A percentile compares a stretch with the other conserved stretches of the same genome.
These are phyloP conservation scores for Pseudodiploospora longispora DNA, from an alignment of 2,329 filamentous ascomycete species.

Conservation along the genomic window DNA sequence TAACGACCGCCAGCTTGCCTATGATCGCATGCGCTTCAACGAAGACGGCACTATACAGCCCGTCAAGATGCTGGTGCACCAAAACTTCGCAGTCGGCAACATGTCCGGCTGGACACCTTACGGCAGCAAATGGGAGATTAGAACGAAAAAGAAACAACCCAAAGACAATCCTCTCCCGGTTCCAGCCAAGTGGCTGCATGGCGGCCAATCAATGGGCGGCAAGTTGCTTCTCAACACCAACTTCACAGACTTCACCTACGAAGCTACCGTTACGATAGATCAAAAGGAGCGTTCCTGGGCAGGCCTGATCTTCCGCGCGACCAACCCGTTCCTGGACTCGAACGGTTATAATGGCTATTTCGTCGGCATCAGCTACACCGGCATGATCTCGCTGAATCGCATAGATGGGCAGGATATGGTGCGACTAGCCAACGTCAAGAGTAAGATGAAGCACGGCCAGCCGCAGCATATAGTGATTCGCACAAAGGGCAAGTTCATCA, in stretches of 20 bases:
- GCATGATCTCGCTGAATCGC: too few species aligned
- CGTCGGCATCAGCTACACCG: too few species aligned
- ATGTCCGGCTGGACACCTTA: conserved; percentile 28
- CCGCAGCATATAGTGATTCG: too few species aligned
- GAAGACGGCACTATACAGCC: conserved; percentile 32
- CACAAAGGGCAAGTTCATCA: too few species aligned
- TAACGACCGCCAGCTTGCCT: conserved; percentile 38
- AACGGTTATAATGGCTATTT: too few species aligned
- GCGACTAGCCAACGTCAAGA: too few species aligned
- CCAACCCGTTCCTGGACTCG: too few species aligned
- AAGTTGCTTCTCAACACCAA: conserved; percentile 10
- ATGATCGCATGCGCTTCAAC: conserved; percentile 41
- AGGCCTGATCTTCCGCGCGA: too few species aligned
- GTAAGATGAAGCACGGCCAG: too few species aligned
- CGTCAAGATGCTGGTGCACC: conserved; percentile 35
- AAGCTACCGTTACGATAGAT: conserved; percentile 4
- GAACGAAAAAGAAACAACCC: too few species aligned
- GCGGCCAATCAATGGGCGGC: conserved; percentile 1
- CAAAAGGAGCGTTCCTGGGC: neutral
- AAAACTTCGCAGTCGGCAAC: conserved; percentile 32
- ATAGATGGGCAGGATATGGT: too few species aligned
- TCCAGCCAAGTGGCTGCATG: neutral
- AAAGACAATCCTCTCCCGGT: neutral
- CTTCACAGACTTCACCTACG: conserved; percentile 9
- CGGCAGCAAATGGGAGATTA: conserved; percentile 7